Conservation (phyloP, 2,329 filamentous ascomycete species). For the Colletotrichum liriopes region DNA sequence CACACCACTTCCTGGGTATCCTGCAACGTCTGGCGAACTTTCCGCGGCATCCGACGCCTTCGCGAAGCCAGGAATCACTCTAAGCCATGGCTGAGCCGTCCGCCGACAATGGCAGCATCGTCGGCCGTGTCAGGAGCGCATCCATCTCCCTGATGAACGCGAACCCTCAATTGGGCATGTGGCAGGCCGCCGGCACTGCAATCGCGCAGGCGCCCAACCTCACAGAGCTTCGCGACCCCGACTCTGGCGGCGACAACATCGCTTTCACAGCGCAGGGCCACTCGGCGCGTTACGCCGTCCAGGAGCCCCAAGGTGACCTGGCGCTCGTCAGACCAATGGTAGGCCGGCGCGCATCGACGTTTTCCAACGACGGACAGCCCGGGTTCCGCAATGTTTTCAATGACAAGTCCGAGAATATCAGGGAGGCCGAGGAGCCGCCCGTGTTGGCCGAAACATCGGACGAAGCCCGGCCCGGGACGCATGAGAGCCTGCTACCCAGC, state of each 20-base stretch:
- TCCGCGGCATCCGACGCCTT: slow-evolving; percentile 11
- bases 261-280: slow-evolving; percentile 50
- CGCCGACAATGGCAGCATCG: slow-evolving; percentile 40
- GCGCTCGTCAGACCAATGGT: slow-evolving; percentile 44
- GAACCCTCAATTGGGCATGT: slow-evolving; percentile 51
- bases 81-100: slow-evolving; percentile 31
- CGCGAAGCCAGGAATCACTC: slow-evolving; percentile 22
- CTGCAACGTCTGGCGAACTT: neutral
- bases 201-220: slow-evolving; percentile 51
- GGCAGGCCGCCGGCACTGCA: slow-evolving; percentile 51
- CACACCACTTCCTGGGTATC: neutral
- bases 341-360: slow-evolving; percentile 38
- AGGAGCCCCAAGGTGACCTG: slow-evolving; percentile 47
- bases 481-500: neutral
- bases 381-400: slow-evolving; percentile 17
- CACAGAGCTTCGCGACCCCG: slow-evolving; percentile 48
- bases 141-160: slow-evolving; percentile 48
- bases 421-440: slow-evolving; percentile 1
- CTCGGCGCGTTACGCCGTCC: slow-evolving; percentile 47
- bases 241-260: slow-evolving; percentile 49
- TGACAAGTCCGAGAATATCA: slow-evolving; percentile 5
- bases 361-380: slow-evolving; percentile 29
- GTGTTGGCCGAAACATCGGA: slow-evolving; percentile 7
- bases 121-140: slow-evolving; percentile 47
- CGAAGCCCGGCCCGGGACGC: neutral